Evolutionary conservation across 169 alveolate species (phyloP).

Genomic region (Plasmodium coatneyi): DNA sequence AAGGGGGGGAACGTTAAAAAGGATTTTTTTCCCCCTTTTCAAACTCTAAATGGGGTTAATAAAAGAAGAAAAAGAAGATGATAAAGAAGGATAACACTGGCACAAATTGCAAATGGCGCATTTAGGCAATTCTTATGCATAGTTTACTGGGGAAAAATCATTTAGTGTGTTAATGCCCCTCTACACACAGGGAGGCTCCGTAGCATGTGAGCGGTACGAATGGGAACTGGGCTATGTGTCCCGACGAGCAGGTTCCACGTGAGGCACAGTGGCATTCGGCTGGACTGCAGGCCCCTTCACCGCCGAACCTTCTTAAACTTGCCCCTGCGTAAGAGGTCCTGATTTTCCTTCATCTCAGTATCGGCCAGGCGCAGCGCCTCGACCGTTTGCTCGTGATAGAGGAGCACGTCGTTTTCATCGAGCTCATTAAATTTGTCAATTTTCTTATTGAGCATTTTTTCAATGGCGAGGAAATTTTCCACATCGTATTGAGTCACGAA

Average conservation of each 20-base stretch:
- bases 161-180: not conserved
- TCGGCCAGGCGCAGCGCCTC: slow-evolving; percentile 86
- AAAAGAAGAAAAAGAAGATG: not conserved
- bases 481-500: slow-evolving; percentile 95
- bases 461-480: slow-evolving; percentile 66
- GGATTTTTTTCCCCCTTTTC: not conserved
- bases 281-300: not conserved
- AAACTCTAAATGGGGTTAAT: not conserved
- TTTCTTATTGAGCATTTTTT: slow-evolving; percentile 73
- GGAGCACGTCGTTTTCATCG: slow-evolving; percentile 86
- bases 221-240: not conserved
- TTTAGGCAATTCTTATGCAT: not conserved
- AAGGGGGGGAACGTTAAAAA: not conserved
- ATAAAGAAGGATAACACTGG: not conserved
- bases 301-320: slow-evolving; percentile 19
- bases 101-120: not conserved
- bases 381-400: slow-evolving; percentile 86
- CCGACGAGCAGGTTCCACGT: not conserved
- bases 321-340: slow-evolving; percentile 26
- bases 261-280: not conserved
- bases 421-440: slow-evolving; percentile 78
- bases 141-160: not conserved
- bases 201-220: not conserved
- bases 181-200: not conserved
- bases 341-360: slow-evolving; percentile 61